Evolutionary conservation across 805 yeast genomes (phyloP).

Genomic region (Suhomyces sp.): DNA sequence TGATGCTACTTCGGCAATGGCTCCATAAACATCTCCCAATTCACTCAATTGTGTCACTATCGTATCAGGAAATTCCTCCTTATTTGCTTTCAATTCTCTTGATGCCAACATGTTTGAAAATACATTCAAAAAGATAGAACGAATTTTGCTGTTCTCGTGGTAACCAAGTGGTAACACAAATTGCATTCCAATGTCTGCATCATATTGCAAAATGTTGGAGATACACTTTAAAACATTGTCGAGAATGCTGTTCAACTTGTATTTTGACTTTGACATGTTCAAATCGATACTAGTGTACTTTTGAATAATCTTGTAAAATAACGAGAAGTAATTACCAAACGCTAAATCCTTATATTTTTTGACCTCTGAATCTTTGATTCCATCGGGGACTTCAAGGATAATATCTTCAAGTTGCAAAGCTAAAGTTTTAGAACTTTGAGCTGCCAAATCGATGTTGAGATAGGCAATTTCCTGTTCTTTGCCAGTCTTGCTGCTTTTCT

Average conservation of each 20-base stretch:
- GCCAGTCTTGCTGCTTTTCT: background rate
- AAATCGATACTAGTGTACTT: conserved; percentile 33
- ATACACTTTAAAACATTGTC: conserved; percentile 65
- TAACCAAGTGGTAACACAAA: conserved; percentile 78
- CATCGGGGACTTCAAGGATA: conserved; percentile 59
- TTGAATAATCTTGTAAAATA: conserved; percentile 55
- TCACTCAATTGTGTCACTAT: conserved; percentile 27
- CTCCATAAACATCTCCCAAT: conserved; percentile 45
- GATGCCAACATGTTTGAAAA: conserved; percentile 63
- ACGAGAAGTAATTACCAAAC: conserved; percentile 68
- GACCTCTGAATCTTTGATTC: conserved; percentile 51
- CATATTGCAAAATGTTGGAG: conserved; percentile 67
- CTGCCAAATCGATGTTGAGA: conserved; percentile 57
- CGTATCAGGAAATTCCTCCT: conserved; percentile 29
- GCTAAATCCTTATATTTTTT: conserved; percentile 56
- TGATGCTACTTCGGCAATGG: conserved; percentile 63
- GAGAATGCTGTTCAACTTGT: conserved; percentile 55
- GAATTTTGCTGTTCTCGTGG: conserved; percentile 61
- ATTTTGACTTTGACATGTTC: conserved; percentile 33
- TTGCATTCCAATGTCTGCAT: conserved; percentile 73
- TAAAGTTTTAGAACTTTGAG: conserved; percentile 61
- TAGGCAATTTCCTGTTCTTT: conserved; percentile 42
- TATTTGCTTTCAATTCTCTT: conserved; percentile 18
- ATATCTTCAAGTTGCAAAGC: conserved; percentile 55
- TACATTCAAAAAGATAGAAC: conserved; percentile 74